Evolutionary conservation across 768 basidiomycete species (phyloP).

Genomic region (Daedalea quercina): DNA sequence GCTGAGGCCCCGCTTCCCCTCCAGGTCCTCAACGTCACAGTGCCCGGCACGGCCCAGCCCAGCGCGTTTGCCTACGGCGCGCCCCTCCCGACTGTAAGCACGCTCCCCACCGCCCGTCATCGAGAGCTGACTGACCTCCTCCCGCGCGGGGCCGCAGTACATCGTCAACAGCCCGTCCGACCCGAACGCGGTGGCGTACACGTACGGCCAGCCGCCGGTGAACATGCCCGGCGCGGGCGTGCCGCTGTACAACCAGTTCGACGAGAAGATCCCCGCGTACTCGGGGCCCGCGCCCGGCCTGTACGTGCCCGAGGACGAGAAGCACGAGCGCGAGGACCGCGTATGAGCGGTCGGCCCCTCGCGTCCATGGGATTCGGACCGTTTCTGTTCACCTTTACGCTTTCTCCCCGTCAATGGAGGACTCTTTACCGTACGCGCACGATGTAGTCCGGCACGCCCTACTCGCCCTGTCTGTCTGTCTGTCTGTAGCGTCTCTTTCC

Average conservation of each 20-base stretch:
- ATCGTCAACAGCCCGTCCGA: conserved; percentile 35
- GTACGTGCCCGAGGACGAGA: conserved; percentile 20
- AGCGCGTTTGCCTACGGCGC: conserved; percentile 36
- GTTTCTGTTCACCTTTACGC: not conserved
- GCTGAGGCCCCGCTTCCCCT: not conserved
- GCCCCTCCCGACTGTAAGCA: conserved; percentile 37
- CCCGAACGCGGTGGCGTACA: conserved; percentile 17
- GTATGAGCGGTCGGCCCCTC: not conserved
- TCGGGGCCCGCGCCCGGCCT: conserved; percentile 12
- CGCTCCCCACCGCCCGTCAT: not conserved
- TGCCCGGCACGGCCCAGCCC: conserved; percentile 26
- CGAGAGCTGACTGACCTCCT: not conserved
- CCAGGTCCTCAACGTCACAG: conserved; percentile 33
- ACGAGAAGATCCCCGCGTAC: conserved; percentile 30
- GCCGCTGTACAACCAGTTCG: conserved; percentile 33
- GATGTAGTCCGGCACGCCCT: not conserved
- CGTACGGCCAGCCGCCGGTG: conserved; percentile 17
- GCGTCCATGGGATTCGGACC: not conserved
- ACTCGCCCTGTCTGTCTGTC: not conserved
- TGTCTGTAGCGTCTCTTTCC: not conserved
- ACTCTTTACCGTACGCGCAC: not conserved
- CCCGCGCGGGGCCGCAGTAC: conserved; percentile 11
- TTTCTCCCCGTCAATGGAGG: not conserved
- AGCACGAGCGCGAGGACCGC: conserved; percentile 18
- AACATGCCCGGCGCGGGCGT: conserved; percentile 24